phyloP scores from a whole-genome alignment of 805 yeast species.

The Starmera pachycereana region DNA sequence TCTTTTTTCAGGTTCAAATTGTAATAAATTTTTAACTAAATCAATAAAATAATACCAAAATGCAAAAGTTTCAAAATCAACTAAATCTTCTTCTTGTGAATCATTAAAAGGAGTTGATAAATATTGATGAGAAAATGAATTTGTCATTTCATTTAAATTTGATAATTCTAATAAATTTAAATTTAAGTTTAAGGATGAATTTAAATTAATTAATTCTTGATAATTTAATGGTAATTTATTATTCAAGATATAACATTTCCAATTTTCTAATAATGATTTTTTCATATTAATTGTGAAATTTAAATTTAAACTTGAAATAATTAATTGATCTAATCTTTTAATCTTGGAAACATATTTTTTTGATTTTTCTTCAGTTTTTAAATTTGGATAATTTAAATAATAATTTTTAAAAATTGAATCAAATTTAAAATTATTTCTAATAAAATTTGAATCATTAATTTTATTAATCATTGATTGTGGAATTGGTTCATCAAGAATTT shows the following conservation, averaged over 20 bases:
- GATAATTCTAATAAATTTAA: conserved; percentile 23
- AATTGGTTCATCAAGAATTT: conserved; percentile 48
- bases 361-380: conserved; percentile 27
- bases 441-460: conserved; percentile 4
- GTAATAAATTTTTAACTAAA: conserved; percentile 52
- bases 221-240: too few relatives aligned
- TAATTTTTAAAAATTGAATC: conserved; percentile 1
- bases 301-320: conserved; percentile 25
- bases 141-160: too few relatives aligned
- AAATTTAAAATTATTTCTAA: conserved; percentile 6
- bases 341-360: conserved; percentile 28
- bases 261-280: conserved; percentile 11
- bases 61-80: conserved; percentile 40
- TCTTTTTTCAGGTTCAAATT: conserved; percentile 62
- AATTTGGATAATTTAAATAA: conserved; percentile 28
- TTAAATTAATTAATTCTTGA: neutral
- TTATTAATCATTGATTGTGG: conserved; percentile 25
- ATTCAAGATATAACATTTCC: conserved; percentile 3
- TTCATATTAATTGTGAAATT: conserved; percentile 16
- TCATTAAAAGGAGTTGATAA: too few relatives aligned
- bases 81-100: too few relatives aligned
- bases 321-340: conserved; percentile 32
- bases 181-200: conserved; percentile 21
- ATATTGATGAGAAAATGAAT: too few relatives aligned
- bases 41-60: conserved; percentile 83